Evolutionary conservation across 495 filamentous ascomycete genomes (phyloP).

Genomic region (Apiosordaria backusii): DNA sequence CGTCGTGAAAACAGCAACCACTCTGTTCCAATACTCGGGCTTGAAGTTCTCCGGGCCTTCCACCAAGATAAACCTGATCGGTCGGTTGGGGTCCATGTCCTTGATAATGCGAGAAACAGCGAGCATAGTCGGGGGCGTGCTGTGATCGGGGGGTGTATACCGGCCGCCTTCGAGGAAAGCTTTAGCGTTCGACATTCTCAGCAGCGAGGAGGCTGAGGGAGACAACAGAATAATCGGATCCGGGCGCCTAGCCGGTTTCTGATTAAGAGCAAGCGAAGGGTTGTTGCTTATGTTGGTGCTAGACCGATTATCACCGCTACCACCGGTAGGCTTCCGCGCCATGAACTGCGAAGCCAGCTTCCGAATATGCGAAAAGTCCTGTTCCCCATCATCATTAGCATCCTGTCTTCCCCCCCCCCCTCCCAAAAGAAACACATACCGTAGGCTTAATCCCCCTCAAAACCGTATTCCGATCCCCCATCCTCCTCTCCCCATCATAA

Average conservation of each 20-base stretch:
- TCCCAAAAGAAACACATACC: conserved; percentile 47
- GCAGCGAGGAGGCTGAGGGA: conserved; percentile 92
- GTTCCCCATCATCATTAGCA: conserved; percentile 1
- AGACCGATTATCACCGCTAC: conserved; percentile 22
- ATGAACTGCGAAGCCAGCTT: conserved; percentile 82
- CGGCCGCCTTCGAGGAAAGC: conserved; percentile 84
- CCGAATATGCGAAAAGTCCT: conserved; percentile 95
- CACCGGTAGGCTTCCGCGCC: conserved; percentile 49
- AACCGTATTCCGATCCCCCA: conserved; percentile 87
- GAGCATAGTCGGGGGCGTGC: conserved; percentile 66
- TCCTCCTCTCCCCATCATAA: conserved; percentile 82
- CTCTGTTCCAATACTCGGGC: conserved; percentile 94
- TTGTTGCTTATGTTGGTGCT: conserved; percentile 35
- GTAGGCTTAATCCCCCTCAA: conserved; percentile 86
- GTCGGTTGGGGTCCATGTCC: conserved; percentile 63
- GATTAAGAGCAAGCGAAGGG: conserved; percentile 43
- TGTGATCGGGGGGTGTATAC: conserved; percentile 73
- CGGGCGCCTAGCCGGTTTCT: conserved; percentile 56
- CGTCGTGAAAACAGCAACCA: conserved; percentile 97
- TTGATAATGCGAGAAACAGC: conserved; percentile 78
- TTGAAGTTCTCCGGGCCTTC: conserved; percentile 92
- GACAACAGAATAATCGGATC: conserved; percentile 98
- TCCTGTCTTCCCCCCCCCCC: too few species aligned
- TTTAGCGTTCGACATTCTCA: conserved; percentile 97
- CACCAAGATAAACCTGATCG: conserved; percentile 90